These are phyloP conservation scores for Monosporozyma siamensis DNA, from an alignment of 805 yeast species.

Conservation along the genomic window DNA sequence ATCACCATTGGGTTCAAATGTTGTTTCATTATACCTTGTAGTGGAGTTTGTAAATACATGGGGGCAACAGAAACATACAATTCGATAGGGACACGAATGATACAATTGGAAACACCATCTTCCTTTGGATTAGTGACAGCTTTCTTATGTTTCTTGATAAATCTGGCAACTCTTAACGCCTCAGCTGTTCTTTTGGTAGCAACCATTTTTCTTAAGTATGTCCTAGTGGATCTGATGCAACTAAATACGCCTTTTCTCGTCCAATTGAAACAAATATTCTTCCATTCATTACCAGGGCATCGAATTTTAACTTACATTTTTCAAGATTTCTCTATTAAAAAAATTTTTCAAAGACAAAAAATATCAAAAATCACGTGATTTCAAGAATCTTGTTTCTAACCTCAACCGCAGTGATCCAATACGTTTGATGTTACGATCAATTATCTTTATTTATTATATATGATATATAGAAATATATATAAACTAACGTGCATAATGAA, in stretches of 20 bases:
- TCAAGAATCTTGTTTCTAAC: too few relatives aligned
- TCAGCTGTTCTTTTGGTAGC: conserved; percentile 22
- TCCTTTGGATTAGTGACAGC: conserved; percentile 22
- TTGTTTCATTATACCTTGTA: conserved; percentile 74
- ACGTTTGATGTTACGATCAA: not conserved
- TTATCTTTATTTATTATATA: not conserved
- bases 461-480: not conserved
- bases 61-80: conserved; percentile 89
- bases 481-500: not conserved
- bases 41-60: conserved; percentile 53
- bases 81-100: conserved; percentile 30
- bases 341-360: not conserved
- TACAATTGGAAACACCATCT: conserved; percentile 27
- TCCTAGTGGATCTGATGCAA: too few relatives aligned
- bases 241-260: not conserved
- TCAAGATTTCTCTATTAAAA: not conserved
- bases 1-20: conserved; percentile 85
- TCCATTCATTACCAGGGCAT: not conserved
- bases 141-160: conserved; percentile 25
- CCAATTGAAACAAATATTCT: not conserved
- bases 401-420: too few relatives aligned
- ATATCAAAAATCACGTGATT: too few relatives aligned
- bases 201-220: conserved; percentile 12
- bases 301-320: not conserved
- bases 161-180: conserved; percentile 13